Percentiles rank a stretch among this genome's conserved stretches.
These are phyloP conservation scores for Phytophthora tubulina DNA, from an alignment of 352 stramenopile genomes.

Conservation along the genomic window DNA sequence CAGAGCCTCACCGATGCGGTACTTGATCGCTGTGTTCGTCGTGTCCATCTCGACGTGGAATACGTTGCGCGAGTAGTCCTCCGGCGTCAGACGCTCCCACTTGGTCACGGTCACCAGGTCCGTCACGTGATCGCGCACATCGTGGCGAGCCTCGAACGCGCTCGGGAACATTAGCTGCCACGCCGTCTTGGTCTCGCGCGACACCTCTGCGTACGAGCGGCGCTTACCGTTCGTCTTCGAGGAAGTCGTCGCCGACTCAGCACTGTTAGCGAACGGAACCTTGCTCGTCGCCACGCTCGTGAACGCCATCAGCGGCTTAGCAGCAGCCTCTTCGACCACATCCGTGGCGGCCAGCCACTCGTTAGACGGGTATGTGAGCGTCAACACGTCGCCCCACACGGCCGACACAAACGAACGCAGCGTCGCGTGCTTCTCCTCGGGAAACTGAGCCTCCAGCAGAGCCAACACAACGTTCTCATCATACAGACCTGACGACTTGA, in stretches of 20 bases:
- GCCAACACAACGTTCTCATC: conserved; percentile 69
- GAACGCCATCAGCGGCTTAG: conserved; percentile 36
- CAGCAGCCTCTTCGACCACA: conserved; percentile 28
- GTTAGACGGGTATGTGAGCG: conserved; percentile 55
- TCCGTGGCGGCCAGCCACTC: conserved; percentile 54
- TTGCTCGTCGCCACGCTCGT: conserved; percentile 62
- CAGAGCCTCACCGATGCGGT: conserved; percentile 86
- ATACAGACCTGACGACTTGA: conserved; percentile 65
- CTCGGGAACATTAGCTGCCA: conserved; percentile 79
- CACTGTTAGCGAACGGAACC: conserved; percentile 40
- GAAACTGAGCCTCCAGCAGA: conserved; percentile 59
- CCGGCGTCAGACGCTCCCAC: conserved; percentile 81
- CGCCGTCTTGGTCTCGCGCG: conserved; percentile 65
- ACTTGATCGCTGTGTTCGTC: conserved; percentile 80
- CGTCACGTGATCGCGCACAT: conserved; percentile 76
- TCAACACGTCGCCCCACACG: conserved; percentile 68
- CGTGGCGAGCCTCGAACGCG: conserved; percentile 56
- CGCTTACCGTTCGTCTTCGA: conserved; percentile 49
- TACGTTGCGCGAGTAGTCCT: conserved; percentile 87
- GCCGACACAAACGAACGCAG: conserved; percentile 65
- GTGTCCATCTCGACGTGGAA: conserved; percentile 92
- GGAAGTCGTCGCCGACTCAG: conserved; percentile 25
- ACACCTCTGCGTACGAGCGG: conserved; percentile 51
- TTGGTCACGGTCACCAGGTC: conserved; percentile 80
- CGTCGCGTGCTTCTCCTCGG: conserved; percentile 48